A percentile compares a stretch with the other conserved stretches of the same genome.
phyloP scores from a whole-genome alignment of 306 rosid species.

The Acacia crassicarpa region DNA sequence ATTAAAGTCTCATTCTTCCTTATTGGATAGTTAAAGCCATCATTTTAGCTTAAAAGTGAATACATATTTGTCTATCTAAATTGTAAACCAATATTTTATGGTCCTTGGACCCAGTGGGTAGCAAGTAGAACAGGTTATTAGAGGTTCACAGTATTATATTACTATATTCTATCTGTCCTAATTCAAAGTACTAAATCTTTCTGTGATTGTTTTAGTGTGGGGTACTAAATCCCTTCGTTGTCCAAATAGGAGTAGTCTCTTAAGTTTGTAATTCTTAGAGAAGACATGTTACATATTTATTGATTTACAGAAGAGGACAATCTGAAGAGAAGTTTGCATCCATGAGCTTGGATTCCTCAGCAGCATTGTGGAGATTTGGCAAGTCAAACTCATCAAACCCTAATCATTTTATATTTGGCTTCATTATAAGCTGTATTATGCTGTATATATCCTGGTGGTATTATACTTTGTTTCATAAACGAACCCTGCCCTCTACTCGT shows the following conservation, averaged over 20 bases:
- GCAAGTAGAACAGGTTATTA: neutral
- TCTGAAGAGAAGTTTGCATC: constrained; percentile 71
- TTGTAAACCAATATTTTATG: neutral
- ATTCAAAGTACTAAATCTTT: neutral
- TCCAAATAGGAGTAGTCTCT: constrained; percentile 20
- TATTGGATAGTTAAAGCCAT: neutral
- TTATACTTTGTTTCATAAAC: constrained; percentile 28
- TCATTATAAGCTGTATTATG: constrained; percentile 47
- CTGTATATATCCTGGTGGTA: constrained; percentile 42
- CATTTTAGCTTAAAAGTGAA: neutral
- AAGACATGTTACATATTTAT: constrained; percentile 22
- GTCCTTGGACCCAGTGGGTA: neutral
- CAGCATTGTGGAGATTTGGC: constrained; percentile 36
- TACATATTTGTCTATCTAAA: neutral
- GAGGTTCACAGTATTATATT: neutral
- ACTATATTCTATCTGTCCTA: neutral
- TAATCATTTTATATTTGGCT: constrained; percentile 34
- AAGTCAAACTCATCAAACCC: constrained; percentile 36
- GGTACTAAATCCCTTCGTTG: neutral
- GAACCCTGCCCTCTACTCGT: constrained; percentile 22
- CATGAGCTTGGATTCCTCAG: constrained; percentile 48
- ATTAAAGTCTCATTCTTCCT: neutral
- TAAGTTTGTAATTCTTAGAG: neutral
- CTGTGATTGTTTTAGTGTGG: neutral
- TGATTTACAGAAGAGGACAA: constrained; percentile 51